A percentile compares a stretch with the other conserved stretches of the same genome.
Conservation (phyloP, 441 rosid genomes). For the Erodium moschatum region DNA sequence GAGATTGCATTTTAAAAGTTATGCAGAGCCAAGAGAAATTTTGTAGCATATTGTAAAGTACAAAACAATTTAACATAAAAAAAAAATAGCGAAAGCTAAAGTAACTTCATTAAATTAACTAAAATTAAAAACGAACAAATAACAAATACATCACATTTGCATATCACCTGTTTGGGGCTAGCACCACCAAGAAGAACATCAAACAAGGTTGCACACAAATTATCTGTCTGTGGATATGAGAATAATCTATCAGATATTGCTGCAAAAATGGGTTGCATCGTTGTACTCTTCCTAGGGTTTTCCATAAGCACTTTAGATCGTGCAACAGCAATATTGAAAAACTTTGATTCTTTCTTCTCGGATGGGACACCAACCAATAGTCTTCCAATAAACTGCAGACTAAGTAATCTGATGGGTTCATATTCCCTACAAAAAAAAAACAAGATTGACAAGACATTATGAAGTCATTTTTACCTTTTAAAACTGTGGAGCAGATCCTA, state of each 20-base stretch:
- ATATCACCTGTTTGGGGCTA: conserved; percentile 90
- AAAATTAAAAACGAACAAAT: no score
- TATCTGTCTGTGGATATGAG: conserved; percentile 75
- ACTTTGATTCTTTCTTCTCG: conserved; percentile 80
- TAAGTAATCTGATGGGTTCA: conserved; percentile 84
- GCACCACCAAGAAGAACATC: conserved; percentile 99
- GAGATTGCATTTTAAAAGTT: conserved; percentile 14
- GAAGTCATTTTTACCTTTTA: not conserved
- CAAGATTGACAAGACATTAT: conserved; percentile 9
- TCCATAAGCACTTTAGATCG: conserved; percentile 59
- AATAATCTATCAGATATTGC: conserved; percentile 77
- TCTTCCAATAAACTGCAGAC: conserved; percentile 92
- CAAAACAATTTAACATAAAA: no score
- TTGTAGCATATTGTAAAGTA: no score
- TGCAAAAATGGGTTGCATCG: conserved; percentile 61
- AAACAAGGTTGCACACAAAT: conserved; percentile 82
- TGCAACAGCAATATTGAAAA: conserved; percentile 80
- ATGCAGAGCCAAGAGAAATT: conserved; percentile 14
- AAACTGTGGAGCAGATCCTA: not conserved
- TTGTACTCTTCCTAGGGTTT: conserved; percentile 48
- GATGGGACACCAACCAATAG: conserved; percentile 82
- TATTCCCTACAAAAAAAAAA: conserved; percentile 50
- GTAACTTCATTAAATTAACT: no score
- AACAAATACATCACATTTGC: conserved; percentile 8
- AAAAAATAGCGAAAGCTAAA: no score